These are phyloP conservation scores for Aphanomyces invadans DNA, from an alignment of 352 stramenopile genomes.

Conservation along the genomic window DNA sequence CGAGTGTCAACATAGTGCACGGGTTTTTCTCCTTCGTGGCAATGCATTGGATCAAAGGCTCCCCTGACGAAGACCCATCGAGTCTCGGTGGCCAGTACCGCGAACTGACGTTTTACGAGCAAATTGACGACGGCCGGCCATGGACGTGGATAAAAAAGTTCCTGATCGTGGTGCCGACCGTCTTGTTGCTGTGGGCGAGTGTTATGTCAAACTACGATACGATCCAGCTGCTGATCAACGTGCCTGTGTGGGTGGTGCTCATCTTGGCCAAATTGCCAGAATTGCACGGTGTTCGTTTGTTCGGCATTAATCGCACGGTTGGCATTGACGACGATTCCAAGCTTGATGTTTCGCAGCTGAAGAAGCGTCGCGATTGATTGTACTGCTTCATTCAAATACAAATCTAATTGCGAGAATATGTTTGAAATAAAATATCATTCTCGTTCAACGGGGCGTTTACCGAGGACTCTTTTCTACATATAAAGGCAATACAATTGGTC, in stretches of 20 bases:
- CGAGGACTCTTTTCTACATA: background rate
- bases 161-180: constrained; percentile 89
- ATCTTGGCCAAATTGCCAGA: constrained; percentile 90
- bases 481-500: background rate
- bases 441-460: background rate
- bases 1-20: constrained; percentile 79
- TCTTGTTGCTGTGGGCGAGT: constrained; percentile 80
- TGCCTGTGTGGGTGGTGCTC: constrained; percentile 85
- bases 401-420: background rate
- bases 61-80: constrained; percentile 81
- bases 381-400: background rate
- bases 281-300: constrained; percentile 92
- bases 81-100: constrained; percentile 86
- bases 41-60: constrained; percentile 95
- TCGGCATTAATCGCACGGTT: constrained; percentile 94
- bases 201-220: constrained; percentile 87
- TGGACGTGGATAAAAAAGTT: constrained; percentile 93
- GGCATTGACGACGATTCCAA: constrained; percentile 86
- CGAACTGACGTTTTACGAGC: constrained; percentile 93
- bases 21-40: constrained; percentile 87
- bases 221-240: constrained; percentile 82
- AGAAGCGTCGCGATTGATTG: background rate
- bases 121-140: constrained; percentile 88
- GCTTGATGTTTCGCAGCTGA: constrained; percentile 23
- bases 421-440: constrained; percentile 22